phyloP scores from a whole-genome alignment of 1,139 yeast species.

The Pichia sp. region DNA sequence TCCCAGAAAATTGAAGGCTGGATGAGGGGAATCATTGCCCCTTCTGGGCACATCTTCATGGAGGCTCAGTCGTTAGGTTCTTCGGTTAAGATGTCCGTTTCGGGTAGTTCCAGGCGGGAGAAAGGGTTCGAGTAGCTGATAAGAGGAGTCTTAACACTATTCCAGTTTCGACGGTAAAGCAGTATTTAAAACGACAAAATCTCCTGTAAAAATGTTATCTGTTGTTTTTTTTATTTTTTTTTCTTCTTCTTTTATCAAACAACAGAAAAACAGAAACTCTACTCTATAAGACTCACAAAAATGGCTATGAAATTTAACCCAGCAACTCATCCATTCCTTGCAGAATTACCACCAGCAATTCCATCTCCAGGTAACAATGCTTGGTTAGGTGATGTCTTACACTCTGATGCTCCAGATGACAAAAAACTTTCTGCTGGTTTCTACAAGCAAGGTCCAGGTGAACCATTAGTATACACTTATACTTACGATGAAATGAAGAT shows the following conservation, averaged over 20 bases:
- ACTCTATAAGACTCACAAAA: not conserved
- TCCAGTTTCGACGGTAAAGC: too few relatives aligned
- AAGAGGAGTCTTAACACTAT: too few relatives aligned
- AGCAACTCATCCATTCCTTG: constrained; percentile 40
- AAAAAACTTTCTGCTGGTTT: constrained; percentile 58
- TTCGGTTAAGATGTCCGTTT: too few relatives aligned
- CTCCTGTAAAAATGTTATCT: not conserved
- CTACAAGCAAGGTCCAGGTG: constrained; percentile 61
- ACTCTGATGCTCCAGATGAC: constrained; percentile 50
- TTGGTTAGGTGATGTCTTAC: constrained; percentile 56
- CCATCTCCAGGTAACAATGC: constrained; percentile 43
- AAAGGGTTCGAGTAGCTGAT: too few relatives aligned
- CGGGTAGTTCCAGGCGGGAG: too few relatives aligned
- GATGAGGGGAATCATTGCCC: too few relatives aligned
- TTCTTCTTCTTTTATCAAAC: not conserved
- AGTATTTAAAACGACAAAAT: not conserved
- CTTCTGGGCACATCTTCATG: too few relatives aligned
- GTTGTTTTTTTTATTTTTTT: not conserved
- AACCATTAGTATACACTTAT: constrained; percentile 57
- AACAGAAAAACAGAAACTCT: not conserved
- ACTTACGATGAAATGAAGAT: constrained; percentile 67
- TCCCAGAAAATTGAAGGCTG: too few relatives aligned
- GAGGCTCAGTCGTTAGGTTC: too few relatives aligned
- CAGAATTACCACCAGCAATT: constrained; percentile 46
- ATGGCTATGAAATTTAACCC: constrained; percentile 55